phyloP scores from a whole-genome alignment of 2,329 filamentous ascomycete species.

The Xylaria multiplex region DNA sequence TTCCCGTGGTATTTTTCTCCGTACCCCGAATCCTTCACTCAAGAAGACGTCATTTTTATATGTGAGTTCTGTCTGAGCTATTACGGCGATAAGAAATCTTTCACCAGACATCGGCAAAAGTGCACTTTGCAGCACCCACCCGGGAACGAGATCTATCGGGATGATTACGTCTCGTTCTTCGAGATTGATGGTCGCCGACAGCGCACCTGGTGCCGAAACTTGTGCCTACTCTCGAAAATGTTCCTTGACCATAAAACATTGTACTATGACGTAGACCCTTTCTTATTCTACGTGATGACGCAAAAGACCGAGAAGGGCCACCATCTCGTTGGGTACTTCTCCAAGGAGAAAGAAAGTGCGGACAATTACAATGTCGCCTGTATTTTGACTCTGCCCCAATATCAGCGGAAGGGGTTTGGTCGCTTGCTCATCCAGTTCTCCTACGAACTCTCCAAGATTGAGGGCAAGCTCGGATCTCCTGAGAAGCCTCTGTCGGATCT shows the following conservation, averaged over 20 bases:
- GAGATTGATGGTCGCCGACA: constrained; percentile 96
- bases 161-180: constrained; percentile 93
- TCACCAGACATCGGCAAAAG: constrained; percentile 86
- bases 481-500: constrained; percentile 97
- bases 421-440: constrained; percentile 95
- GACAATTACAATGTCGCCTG: constrained; percentile 98
- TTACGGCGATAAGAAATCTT: constrained; percentile 83
- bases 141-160: constrained; percentile 97
- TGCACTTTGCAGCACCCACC: constrained; percentile 92
- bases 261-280: constrained; percentile 99
- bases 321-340: constrained; percentile 99
- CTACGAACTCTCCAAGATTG: constrained; percentile 94
- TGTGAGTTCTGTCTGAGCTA: constrained; percentile 98
- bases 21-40: constrained; percentile 88
- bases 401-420: constrained; percentile 93
- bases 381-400: constrained; percentile 95
- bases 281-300: constrained; percentile 98
- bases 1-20: constrained; percentile 99
- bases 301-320: constrained; percentile 87
- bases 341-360: constrained; percentile 96
- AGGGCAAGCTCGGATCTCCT: constrained; percentile 92
- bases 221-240: constrained; percentile 93
- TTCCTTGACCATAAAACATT: constrained; percentile 97
- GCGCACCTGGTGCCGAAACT: constrained; percentile 94
- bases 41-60: constrained; percentile 91